These are phyloP conservation scores for Suillus luteus DNA, from an alignment of 768 basidiomycete species.

Conservation along the genomic window DNA sequence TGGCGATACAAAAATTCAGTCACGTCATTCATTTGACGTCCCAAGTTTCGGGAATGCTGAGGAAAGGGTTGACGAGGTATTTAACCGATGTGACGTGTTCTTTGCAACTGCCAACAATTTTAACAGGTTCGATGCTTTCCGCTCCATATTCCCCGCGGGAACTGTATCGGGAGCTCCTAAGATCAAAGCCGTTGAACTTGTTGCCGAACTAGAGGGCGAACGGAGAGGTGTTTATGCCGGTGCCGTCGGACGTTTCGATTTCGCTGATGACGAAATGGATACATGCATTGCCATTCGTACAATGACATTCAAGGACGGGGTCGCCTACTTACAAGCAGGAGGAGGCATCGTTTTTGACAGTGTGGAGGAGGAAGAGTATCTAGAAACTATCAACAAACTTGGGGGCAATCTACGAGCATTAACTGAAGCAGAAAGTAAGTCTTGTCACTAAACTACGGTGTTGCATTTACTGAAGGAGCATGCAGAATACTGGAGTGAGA, in stretches of 20 bases:
- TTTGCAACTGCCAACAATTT: constrained; percentile 10
- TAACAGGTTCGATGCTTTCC: constrained; percentile 92
- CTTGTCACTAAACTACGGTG: constrained; percentile 4
- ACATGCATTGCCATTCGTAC: constrained; percentile 99
- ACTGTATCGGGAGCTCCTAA: constrained; percentile 99
- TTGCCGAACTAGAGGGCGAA: constrained; percentile 85
- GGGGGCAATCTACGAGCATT: constrained; percentile 84
- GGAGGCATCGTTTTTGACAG: constrained; percentile 98
- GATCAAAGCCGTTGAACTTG: constrained; percentile 95
- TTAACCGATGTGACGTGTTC: constrained; percentile 13
- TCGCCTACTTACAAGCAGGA: constrained; percentile 91
- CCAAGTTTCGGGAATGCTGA: constrained; percentile 85
- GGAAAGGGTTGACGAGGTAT: constrained; percentile 83
- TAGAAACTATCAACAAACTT: constrained; percentile 95
- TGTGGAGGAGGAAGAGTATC: constrained; percentile 95
- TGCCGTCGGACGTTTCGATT: constrained; percentile 97
- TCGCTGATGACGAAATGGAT: constrained; percentile 93
- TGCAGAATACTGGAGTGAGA: constrained; percentile 70
- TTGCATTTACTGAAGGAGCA: constrained; percentile 22
- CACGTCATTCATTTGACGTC: constrained; percentile 98
- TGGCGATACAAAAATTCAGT: constrained; percentile 93
- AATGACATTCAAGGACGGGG: constrained; percentile 94
- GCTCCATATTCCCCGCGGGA: constrained; percentile 98
- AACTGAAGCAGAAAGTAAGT: constrained; percentile 85
- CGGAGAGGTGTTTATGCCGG: constrained; percentile 94